Evolutionary conservation across 176 grass and related monocot genomes (phyloP), one percentile per base, ranked within the genome.

Genomic region (Zoysia pacifica): DNA sequence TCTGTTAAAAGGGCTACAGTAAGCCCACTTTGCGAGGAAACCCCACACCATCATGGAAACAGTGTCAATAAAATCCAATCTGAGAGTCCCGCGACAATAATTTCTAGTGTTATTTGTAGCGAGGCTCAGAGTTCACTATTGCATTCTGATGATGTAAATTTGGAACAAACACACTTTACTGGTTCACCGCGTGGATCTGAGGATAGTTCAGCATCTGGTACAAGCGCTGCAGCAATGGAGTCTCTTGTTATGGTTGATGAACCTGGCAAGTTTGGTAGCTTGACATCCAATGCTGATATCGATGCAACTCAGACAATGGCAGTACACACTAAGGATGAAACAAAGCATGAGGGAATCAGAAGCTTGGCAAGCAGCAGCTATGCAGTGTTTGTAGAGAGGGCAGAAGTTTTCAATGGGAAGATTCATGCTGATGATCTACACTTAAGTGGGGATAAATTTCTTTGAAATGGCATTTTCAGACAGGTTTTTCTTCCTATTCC

Each of bases 1-100:
- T 69, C 65, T 73, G 66, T 80, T 69, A 86, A 90, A 90, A 75
- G 82, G 46, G 59, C 72, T 80, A 87, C 90, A n/a, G 56, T 81
- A 63, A 81, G 85, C 52, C 81, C 69, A 72, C 48, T 53, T 61
- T 68, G 36, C 7, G 86, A 85, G 70, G 90, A 72, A 66, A 64
- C 36, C 75, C 70, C 52, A 81, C 75, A 38, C 83, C 84, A 62
- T 62, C 78, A 20, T 70, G 67, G 73, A 84, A 72, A 20, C 37
- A 40, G 20, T 77, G 70, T 37, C 52, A 71, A 60, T 50, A 63
- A 78, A 65, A 36, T 40, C 48, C 8, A 64, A 66, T 63, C 38
- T 44, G 70, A 76, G 16, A 78, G 52, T 36, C 13, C 11, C 7
- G 74, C 73, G 36, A 87, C 78, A 50, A 42, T 50, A 9, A 18